phyloP scores from a whole-genome alignment of 306 rosid species.

The Trifolium pratense region DNA sequence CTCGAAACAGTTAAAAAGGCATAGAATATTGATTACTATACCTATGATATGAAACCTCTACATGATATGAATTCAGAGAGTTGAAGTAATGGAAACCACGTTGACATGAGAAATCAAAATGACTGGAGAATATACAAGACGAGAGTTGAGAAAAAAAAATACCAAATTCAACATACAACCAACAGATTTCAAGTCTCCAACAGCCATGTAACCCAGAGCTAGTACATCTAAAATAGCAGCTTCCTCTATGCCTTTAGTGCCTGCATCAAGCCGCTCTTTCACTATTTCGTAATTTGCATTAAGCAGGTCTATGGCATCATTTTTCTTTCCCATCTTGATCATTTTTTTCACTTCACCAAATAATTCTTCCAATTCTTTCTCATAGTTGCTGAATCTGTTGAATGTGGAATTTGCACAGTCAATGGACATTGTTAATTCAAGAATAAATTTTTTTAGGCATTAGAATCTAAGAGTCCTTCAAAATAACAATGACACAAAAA shows the following conservation, averaged over 20 bases:
- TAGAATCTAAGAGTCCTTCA: too few species aligned
- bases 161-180: constrained; percentile 63
- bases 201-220: constrained; percentile 81
- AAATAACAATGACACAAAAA: too few species aligned
- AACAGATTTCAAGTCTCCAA: constrained; percentile 72
- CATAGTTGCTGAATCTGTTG: constrained; percentile 48
- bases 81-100: background rate
- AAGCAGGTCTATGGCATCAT: constrained; percentile 69
- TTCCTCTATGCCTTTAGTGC: constrained; percentile 75
- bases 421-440: constrained; percentile 40
- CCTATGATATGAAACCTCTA: too few species aligned
- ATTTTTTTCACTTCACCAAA: constrained; percentile 76
- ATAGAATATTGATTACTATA: constrained; percentile 13
- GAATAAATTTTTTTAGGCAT: too few species aligned
- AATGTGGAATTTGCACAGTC: constrained; percentile 40
- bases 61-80: constrained; percentile 16
- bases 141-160: constrained; percentile 27
- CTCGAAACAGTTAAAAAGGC: constrained; percentile 3
- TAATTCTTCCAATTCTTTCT: constrained; percentile 74
- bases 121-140: constrained; percentile 25
- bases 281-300: constrained; percentile 81
- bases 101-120: constrained; percentile 28
- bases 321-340: constrained; percentile 65
- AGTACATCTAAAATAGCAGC: constrained; percentile 77
- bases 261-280: constrained; percentile 69